A percentile compares a stretch with the other conserved stretches of the same genome.
Evolutionary conservation across 2,329 filamentous ascomycete species (phyloP).

Genomic region (Sporothrix dimorphospora): DNA sequence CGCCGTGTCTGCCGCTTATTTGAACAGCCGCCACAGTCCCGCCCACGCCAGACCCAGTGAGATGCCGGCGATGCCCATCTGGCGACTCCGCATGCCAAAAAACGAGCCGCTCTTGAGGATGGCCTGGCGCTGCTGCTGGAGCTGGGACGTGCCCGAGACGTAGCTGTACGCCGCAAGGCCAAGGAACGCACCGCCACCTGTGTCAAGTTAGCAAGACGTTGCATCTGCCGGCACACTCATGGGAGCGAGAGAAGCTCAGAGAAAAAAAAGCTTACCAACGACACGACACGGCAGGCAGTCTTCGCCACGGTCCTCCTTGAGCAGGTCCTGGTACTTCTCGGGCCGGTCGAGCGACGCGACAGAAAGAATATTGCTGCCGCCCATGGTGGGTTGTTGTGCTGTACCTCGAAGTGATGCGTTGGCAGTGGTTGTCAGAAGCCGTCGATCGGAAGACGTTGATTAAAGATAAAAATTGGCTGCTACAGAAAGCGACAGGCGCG

Average conservation of each 20-base stretch:
- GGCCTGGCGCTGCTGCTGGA: slow-evolving; percentile 65
- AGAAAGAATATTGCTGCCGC: slow-evolving; percentile 53
- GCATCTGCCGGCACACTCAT: background rate
- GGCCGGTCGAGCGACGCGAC: slow-evolving; percentile 61
- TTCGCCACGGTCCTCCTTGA: slow-evolving; percentile 60
- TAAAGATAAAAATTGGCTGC: background rate
- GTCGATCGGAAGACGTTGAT: background rate
- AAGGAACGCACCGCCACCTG: slow-evolving; percentile 75
- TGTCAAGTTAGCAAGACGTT: background rate
- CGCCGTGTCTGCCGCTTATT: slow-evolving; percentile 7
- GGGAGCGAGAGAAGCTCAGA: background rate
- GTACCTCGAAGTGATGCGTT: background rate
- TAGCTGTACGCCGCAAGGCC: slow-evolving; percentile 79
- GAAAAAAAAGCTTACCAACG: slow-evolving; percentile 58
- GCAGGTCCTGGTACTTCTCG: slow-evolving; percentile 62
- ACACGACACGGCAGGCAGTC: slow-evolving; percentile 74
- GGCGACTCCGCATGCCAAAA: slow-evolving; percentile 73
- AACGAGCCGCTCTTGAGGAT: slow-evolving; percentile 71
- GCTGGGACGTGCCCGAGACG: slow-evolving; percentile 71
- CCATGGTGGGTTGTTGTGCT: slow-evolving; percentile 43
- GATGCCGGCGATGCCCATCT: slow-evolving; percentile 67
- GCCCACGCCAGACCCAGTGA: slow-evolving; percentile 70
- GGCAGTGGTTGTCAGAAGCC: background rate
- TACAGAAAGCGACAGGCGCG: background rate
- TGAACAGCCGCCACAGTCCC: slow-evolving; percentile 69